Evolutionary conservation across 306 rosid genomes (phyloP), one percentile per base, ranked within the genome.

Genomic region (Sechiopsis laciniata): DNA sequence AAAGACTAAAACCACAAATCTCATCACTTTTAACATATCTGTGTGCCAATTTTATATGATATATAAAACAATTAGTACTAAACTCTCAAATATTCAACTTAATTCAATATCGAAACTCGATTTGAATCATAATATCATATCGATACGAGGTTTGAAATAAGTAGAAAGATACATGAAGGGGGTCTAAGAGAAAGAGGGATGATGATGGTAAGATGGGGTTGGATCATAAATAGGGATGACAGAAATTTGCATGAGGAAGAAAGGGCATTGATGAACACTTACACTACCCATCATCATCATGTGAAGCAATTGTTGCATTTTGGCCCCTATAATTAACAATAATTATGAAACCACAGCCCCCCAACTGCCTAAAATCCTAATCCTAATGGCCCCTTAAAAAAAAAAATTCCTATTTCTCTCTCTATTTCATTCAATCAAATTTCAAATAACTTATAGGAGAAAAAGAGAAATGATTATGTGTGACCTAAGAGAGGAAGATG

Each of bases 181-280:
- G 45, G 37, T 37, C 7, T 37, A 37, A 17, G 3, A 37, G 19
- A 37, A 20, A 35, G 53, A 63, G 53, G 26, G 22, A 63, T 63
- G 70, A 63, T n/a, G 51, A 37, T 63, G 70, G 24, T 63, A 32
- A 35, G 32, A n/a, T 15, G 8, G 48, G 64, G 61, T 75, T 82
- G 80, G 82, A 70, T 79, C 89, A 86, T 92, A 85, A 92, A 92
- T 92, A 86, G 80, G 75, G 79, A 72, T 72, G 86, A 79, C 85
- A 78, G 76, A 77, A 78, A 76, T 82, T 80, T 90, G 87, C 86
- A 91, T 87, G 84, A 3, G 40, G 26, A 55, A 5, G 52, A 24
- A 56, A 21, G 16, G 81, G 91, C 95, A 86, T 83, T 91, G 91
- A 91, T 87, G 86, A 86, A 86, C 78, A 80, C 79, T 84, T 88